These are phyloP conservation scores for Helenozyma baotianmanensis DNA, from an alignment of 805 yeast genomes.

Conservation along the genomic window DNA sequence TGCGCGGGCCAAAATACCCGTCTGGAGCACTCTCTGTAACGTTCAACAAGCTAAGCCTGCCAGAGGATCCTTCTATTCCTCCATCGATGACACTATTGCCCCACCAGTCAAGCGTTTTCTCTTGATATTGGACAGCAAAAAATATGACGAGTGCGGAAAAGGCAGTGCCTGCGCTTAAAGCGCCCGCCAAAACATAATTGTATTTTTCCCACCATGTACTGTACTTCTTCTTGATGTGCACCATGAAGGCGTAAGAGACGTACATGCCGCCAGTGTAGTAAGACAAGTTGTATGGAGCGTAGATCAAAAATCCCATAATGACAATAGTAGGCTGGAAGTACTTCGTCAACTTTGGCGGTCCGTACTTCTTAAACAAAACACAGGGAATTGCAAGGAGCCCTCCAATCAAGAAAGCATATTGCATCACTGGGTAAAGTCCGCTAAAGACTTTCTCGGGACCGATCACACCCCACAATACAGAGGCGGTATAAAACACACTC, in stretches of 20 bases:
- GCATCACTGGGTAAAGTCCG: no score
- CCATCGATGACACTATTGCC: constrained; percentile 18
- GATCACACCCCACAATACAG: neutral
- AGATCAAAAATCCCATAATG: constrained; percentile 9
- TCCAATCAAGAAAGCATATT: no score
- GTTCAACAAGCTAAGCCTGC: neutral
- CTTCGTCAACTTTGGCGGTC: no score
- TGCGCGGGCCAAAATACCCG: constrained; percentile 35
- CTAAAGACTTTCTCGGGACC: neutral
- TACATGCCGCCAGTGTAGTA: constrained; percentile 9
- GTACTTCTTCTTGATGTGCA: constrained; percentile 3
- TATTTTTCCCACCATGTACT: constrained; percentile 10
- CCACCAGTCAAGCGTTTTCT: constrained; percentile 12
- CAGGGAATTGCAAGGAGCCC: no score
- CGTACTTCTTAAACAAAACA: no score
- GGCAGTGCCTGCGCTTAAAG: constrained; percentile 9
- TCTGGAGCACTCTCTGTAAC: constrained; percentile 16
- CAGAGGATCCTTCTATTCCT: constrained; percentile 39
- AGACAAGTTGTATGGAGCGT: constrained; percentile 11
- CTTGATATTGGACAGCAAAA: constrained; percentile 12
- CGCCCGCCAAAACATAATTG: constrained; percentile 10
- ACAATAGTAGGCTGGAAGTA: constrained; percentile 12
- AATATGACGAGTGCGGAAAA: constrained; percentile 7
- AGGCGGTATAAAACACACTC: neutral
- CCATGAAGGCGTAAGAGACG: constrained; percentile 6